Evolutionary conservation across 768 basidiomycete species (phyloP).

Genomic region (Mycena alexandri): DNA sequence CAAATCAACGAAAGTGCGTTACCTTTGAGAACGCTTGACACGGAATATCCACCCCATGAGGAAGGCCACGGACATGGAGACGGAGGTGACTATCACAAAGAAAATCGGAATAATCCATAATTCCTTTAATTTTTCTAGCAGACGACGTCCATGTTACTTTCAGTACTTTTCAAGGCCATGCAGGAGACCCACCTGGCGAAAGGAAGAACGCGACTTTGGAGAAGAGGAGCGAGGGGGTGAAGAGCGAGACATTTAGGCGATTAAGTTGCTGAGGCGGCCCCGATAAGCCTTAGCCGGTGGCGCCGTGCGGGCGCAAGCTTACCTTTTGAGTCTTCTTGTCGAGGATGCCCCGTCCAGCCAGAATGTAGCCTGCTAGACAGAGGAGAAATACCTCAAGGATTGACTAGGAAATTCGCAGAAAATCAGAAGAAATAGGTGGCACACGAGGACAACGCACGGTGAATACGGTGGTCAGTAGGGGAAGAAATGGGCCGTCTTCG

Average conservation of each 20-base stretch:
- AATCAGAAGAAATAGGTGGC: not conserved
- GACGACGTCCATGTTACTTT: constrained; percentile 7
- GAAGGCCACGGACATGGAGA: constrained; percentile 80
- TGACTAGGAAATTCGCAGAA: constrained; percentile 63
- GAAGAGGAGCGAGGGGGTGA: constrained; percentile 90
- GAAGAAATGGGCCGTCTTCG: constrained; percentile 31
- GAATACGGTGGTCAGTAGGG: constrained; percentile 33
- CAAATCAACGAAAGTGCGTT: not conserved
- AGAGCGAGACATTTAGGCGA: constrained; percentile 87
- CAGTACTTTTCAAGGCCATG: not conserved
- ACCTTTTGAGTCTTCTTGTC: constrained; percentile 94
- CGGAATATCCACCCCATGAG: constrained; percentile 71
- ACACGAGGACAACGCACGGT: constrained; percentile 29
- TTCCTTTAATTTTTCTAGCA: constrained; percentile 78
- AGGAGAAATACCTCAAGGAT: constrained; percentile 91
- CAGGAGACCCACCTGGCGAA: constrained; percentile 69
- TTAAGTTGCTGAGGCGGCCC: constrained; percentile 73
- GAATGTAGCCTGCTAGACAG: constrained; percentile 85
- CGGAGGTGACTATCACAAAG: constrained; percentile 80
- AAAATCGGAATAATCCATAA: constrained; percentile 90
- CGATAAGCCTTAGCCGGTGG: constrained; percentile 27
- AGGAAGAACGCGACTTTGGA: constrained; percentile 96
- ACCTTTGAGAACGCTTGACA: constrained; percentile 84
- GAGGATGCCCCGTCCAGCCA: constrained; percentile 83
- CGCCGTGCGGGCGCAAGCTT: constrained; percentile 3